Conservation (phyloP, 1,139 yeast species). For the Kluyveromyces marxianus region DNA sequence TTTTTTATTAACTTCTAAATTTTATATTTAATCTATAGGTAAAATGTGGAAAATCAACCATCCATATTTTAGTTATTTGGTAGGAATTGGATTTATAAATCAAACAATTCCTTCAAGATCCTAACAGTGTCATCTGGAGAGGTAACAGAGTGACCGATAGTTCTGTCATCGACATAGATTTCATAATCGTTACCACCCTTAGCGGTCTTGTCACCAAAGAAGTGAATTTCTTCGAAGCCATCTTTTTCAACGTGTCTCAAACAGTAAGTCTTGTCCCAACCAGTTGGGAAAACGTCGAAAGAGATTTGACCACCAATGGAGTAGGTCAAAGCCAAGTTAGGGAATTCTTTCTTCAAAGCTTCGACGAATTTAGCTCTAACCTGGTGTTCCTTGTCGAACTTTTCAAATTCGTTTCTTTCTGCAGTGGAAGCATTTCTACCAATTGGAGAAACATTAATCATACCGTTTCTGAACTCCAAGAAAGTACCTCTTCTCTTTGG, state of each 20-base stretch:
- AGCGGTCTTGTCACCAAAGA: constrained; percentile 97
- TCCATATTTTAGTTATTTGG: not conserved
- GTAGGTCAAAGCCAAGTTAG: constrained; percentile 81
- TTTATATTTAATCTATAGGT: not conserved
- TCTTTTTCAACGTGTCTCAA: constrained; percentile 84
- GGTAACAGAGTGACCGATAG: constrained; percentile 89
- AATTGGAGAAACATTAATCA: constrained; percentile 95
- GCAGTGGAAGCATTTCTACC: constrained; percentile 95
- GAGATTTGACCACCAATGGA: constrained; percentile 99
- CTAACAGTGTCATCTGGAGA: constrained; percentile 82
- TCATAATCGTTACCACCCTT: constrained; percentile 98
- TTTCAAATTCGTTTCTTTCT: constrained; percentile 90
- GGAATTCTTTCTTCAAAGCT: constrained; percentile 75
- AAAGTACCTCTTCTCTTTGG: constrained; percentile 98
- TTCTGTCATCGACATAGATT: constrained; percentile 84
- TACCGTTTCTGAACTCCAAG: constrained; percentile 97
- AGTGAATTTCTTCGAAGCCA: constrained; percentile 81
- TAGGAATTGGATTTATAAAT: constrained; percentile 15
- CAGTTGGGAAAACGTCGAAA: constrained; percentile 98
- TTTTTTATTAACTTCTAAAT: too few species aligned
- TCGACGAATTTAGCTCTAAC: constrained; percentile 76
- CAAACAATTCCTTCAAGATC: constrained; percentile 75
- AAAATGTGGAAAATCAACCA: not conserved
- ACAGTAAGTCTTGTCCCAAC: constrained; percentile 99
- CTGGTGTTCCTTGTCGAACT: constrained; percentile 68